Evolutionary conservation across 306 rosid species (phyloP), one percentile per base, ranked within the genome.

Genomic region (Vigna radiata): DNA sequence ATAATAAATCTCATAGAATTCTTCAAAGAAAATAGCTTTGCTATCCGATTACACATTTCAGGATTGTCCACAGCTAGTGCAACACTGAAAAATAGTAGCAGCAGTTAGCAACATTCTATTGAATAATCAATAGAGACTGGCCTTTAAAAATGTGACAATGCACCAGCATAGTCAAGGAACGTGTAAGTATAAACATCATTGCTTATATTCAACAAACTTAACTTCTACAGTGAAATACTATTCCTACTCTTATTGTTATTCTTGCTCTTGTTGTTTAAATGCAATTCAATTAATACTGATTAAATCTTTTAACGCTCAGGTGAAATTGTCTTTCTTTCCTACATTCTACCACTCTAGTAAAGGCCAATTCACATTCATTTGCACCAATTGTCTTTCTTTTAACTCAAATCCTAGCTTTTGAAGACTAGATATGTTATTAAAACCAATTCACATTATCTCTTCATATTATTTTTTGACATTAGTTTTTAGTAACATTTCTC

Each of bases 51-150:
- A 88, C 84, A 92, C 90, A 95, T 72, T 78, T 88, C 92, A 29
- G 96, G 92, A 84, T 77, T 87, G 87, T 95, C 98, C 81, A 90
- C 93, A 8, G 87, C 90, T 53, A 95, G 90, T 49, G 93, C 97
- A 81, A 88, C 92, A 85, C 98, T 91, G 91, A 61, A 71, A 63
- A 77, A 78, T 53, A 65, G 79, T 10, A 69, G 61, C 73, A 65
- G 12, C 59, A 74, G 71, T 72, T 69, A 83, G 80, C 21, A 52
- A 39, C 2, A 2, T 65, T 65, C 72, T 17, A 68, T 62, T 55
- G 46, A 33, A 65, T 36, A 54, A 58, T 80, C 55, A 81, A 70
- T 69, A 74, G 53, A 78, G 69, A 78, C 3, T 4, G 9, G 15
- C 50, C 77, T 54, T 56, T 72, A 36, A 68, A 62, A 60, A 77